A percentile compares a stretch with the other conserved stretches of the same genome.
Evolutionary conservation across 371 early-diverging fungal genomes (phyloP).

Genomic region (Mortierella sp.): DNA sequence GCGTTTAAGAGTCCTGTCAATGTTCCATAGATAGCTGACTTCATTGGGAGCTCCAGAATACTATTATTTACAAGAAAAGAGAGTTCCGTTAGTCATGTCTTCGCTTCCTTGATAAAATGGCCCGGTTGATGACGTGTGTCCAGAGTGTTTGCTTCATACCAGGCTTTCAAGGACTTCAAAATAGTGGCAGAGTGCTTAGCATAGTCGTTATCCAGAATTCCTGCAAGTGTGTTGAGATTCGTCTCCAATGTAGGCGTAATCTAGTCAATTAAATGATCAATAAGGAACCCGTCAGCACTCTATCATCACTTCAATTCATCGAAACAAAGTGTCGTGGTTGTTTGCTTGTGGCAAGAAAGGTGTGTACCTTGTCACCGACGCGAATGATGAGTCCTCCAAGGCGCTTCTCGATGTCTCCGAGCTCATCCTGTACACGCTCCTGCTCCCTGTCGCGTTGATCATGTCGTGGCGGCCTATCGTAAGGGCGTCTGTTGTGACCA

Average conservation of each 20-base stretch:
- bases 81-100: not conserved
- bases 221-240: constrained; percentile 78
- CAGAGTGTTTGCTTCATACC: constrained; percentile 51
- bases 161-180: constrained; percentile 73
- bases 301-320: not conserved
- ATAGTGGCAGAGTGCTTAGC: constrained; percentile 75
- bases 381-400: constrained; percentile 81
- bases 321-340: too few species aligned
- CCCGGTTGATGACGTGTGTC: not conserved
- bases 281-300: not conserved
- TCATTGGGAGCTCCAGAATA: constrained; percentile 83
- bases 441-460: constrained; percentile 49
- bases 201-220: constrained; percentile 78
- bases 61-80: constrained; percentile 50
- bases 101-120: not conserved
- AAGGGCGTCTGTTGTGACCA: constrained; percentile 35
- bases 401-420: constrained; percentile 77
- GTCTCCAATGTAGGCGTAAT: constrained; percentile 69
- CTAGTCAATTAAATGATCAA: constrained; percentile 38
- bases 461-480: constrained; percentile 39
- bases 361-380: constrained; percentile 80
- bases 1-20: constrained; percentile 83
- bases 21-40: constrained; percentile 83
- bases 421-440: constrained; percentile 64
- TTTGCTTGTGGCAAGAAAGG: not conserved